phyloP scores from a whole-genome alignment of 352 stramenopile species.

The Phytophthora citricola region DNA sequence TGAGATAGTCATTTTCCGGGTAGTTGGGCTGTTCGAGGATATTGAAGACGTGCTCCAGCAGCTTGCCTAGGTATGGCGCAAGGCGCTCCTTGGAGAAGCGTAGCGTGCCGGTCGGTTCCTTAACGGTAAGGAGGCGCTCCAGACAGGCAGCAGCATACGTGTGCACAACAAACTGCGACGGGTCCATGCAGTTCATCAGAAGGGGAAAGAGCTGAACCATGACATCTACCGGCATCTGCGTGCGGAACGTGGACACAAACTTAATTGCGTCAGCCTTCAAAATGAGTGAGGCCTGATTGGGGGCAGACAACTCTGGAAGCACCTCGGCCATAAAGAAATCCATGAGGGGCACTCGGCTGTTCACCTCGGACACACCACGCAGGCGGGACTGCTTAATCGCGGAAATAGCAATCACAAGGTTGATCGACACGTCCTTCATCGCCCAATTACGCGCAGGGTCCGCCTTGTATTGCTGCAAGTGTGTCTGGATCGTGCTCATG shows the following conservation, averaged over 20 bases:
- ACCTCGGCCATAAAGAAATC: slow-evolving; percentile 96
- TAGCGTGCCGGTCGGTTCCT: slow-evolving; percentile 74
- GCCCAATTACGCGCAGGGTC: slow-evolving; percentile 92
- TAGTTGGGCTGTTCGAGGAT: slow-evolving; percentile 95
- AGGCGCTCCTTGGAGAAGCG: slow-evolving; percentile 89
- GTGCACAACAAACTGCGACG: slow-evolving; percentile 95
- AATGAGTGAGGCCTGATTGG: slow-evolving; percentile 89
- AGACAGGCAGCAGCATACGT: slow-evolving; percentile 97
- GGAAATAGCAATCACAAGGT: slow-evolving; percentile 96
- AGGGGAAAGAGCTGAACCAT: slow-evolving; percentile 94
- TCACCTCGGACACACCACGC: slow-evolving; percentile 95
- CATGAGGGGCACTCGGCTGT: slow-evolving; percentile 95
- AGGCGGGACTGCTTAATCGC: slow-evolving; percentile 94
- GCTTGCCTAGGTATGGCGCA: slow-evolving; percentile 89
- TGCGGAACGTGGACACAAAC: slow-evolving; percentile 98
- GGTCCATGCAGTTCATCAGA: slow-evolving; percentile 89
- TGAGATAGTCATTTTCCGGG: slow-evolving; percentile 99
- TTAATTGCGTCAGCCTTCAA: slow-evolving; percentile 98
- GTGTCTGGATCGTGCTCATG: slow-evolving; percentile 88
- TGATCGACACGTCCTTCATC: slow-evolving; percentile 96
- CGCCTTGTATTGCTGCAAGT: slow-evolving; percentile 92
- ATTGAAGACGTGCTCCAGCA: slow-evolving; percentile 96
- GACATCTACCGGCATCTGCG: slow-evolving; percentile 94
- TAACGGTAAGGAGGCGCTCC: slow-evolving; percentile 97
- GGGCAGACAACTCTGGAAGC: slow-evolving; percentile 91